Base-by-base conservation (phyloP, 2,329 filamentous ascomycete species). In the Helicocarpus griseus region DNA sequence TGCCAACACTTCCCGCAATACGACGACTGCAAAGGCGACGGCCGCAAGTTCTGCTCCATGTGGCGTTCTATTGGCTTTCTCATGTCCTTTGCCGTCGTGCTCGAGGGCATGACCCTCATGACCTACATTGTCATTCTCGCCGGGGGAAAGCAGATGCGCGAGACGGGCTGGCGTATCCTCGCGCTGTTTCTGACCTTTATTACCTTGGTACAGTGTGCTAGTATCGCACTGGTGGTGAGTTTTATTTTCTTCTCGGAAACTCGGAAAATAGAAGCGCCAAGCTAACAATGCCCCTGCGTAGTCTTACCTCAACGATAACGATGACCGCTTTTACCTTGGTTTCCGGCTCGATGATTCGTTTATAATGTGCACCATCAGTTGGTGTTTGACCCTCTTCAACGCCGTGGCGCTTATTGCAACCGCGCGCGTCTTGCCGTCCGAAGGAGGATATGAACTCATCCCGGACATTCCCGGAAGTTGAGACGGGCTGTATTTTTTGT, bases 51-150 rank as follows among this genome's bases (percentile, higher is more conserved):
- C 71, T 97, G 93, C 75, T 86, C 83, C 61, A 86, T 94, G 78
- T 98, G 91, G 91, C 80, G 87, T 53, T 88, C 83, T 24, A 83
- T 89, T 33, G 89, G 87, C 22, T 97, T 96, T 70, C 71, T 95
- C 57, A 89, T 95, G 73, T 87, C 84, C 49, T 87, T 96, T 60
- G 80, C 86, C 6, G 80, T 89, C 35, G 82, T 95, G n/a, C 66
- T 93, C 36, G 85, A 95, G 68, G 78, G 93, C 38, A 88, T 86
- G 51, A 83, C 83, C 5, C 70, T 95, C n/a, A 83, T 95, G 26
- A 81, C 83, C 17, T 95, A 91, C 68, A 63, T 84, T 28, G 80
- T 94, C 47, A 81, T 95, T 44, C 73, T 96, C 58, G 72, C 77
- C 1, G 89, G 90, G 17, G 89, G 89, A 33, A 86, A 89, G 66